Base-by-base conservation (phyloP, 2,329 filamentous ascomycete species). In the Claviceps humidiphila region DNA sequence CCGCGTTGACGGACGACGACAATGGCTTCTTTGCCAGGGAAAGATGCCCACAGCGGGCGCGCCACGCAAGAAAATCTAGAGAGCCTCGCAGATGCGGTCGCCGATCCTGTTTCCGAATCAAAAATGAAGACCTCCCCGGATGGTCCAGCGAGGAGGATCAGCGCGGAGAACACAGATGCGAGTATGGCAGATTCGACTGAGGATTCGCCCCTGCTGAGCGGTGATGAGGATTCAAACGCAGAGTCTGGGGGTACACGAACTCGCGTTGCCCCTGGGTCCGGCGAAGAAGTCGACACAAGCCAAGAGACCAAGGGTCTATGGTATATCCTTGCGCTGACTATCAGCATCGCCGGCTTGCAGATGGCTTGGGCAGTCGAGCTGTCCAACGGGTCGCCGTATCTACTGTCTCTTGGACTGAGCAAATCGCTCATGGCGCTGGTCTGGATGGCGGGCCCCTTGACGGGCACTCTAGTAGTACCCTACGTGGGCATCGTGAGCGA, bases 291-390 rank as follows among this genome's bases (percentile, higher is more conserved):
- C 24, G 64, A 67, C 46, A 59, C 64, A 34, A 59, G 57, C 46
- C 77, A 89, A 61, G 74, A 78, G 55, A 84, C 85, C 24, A 95
- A 90, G 74, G 90, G 86, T 66, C 73, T 83, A 46, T 89, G 84
- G 82, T 95, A 95, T 67, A 74, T 97, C 60, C 79, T 94, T 58
- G 72, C 95, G 56, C 72, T 97, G 67, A 95, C 91, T 6, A 74
- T 96, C 56, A 83, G 87, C 63, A 87, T 95, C 59, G 88, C 88
- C 55, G 91, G 88, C 24, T 73, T 97, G 56, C 91, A 97, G 70
- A 86, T 97, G 59, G 89, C 91, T 30, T 97, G 91, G 91, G 90
- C 90, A 1, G 89, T 95, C 43, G 91, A 97, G 68, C 75, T 95
- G 43, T 95, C 89, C 51, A 91, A 95, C 71, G 90, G 90, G 60